Conservation (phyloP, 2,329 filamentous ascomycete species). For the Teratosphaeria destructans region DNA sequence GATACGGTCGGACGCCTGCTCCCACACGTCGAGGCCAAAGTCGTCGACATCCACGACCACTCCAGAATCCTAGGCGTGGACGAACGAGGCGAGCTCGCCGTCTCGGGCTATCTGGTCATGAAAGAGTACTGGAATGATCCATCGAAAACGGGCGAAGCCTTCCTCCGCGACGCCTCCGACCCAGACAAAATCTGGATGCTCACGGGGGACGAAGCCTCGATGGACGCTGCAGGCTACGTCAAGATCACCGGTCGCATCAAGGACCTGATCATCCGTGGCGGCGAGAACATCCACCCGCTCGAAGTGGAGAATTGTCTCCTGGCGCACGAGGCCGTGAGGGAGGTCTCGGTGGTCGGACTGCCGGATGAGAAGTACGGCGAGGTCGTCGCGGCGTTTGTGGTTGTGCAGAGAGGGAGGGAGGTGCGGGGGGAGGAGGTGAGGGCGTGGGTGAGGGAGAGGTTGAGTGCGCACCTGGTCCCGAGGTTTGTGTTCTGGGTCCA, state of each 20-base stretch:
- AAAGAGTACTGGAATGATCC: slow-evolving; percentile 78
- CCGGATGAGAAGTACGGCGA: slow-evolving; percentile 78
- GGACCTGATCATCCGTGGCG: slow-evolving; percentile 86
- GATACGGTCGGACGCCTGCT: slow-evolving; percentile 69
- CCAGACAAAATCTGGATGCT: slow-evolving; percentile 68
- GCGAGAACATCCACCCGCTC: slow-evolving; percentile 91
- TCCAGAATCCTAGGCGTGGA: slow-evolving; percentile 50
- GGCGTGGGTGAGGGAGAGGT: slow-evolving; percentile 57
- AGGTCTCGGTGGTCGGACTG: slow-evolving; percentile 75
- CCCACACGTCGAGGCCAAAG: slow-evolving; percentile 69
- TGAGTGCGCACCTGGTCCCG: slow-evolving; percentile 70
- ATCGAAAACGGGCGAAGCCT: slow-evolving; percentile 56
- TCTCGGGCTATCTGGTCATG: slow-evolving; percentile 81
- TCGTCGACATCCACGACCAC: slow-evolving; percentile 61
- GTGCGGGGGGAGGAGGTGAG: slow-evolving; percentile 46
- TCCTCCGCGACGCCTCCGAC: slow-evolving; percentile 46
- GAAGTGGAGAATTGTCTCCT: slow-evolving; percentile 87
- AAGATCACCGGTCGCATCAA: slow-evolving; percentile 87
- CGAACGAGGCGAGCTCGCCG: slow-evolving; percentile 67
- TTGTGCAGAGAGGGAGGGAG: slow-evolving; percentile 40
- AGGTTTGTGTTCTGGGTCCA: slow-evolving; percentile 82
- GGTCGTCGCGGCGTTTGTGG: slow-evolving; percentile 72
- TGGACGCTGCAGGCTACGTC: slow-evolving; percentile 75
- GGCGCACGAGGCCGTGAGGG: slow-evolving; percentile 56
- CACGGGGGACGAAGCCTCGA: slow-evolving; percentile 81